Conservation (phyloP, 176 grass and related monocot species). For the Oryza officinalis region DNA sequence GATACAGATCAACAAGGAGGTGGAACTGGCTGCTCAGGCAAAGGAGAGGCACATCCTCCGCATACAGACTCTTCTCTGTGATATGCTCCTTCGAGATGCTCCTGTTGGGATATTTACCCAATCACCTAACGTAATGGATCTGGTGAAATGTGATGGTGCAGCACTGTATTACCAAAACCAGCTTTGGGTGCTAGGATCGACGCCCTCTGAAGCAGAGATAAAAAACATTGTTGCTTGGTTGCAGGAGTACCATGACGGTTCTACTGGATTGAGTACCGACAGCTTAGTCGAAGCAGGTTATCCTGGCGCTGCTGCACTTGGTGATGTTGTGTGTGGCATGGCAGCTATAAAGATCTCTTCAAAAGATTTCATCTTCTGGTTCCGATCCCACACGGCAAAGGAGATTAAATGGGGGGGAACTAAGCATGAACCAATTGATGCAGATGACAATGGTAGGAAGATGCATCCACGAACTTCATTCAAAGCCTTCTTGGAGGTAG, state of each 20-base stretch:
- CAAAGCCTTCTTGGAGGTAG: slow-evolving; percentile 94
- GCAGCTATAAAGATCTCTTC: slow-evolving; percentile 88
- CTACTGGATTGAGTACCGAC: slow-evolving; percentile 85
- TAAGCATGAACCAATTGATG: slow-evolving; percentile 65
- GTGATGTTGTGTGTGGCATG: slow-evolving; percentile 88
- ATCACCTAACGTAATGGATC: slow-evolving; percentile 91
- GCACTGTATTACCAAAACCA: slow-evolving; percentile 85
- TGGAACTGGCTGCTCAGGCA: slow-evolving; percentile 73
- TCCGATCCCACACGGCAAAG: slow-evolving; percentile 82
- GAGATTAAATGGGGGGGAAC: slow-evolving; percentile 97
- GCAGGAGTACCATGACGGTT: slow-evolving; percentile 78
- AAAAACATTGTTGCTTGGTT: slow-evolving; percentile 73
- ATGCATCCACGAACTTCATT: slow-evolving; percentile 97
- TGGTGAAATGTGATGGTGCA: slow-evolving; percentile 82
- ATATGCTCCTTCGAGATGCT: slow-evolving; percentile 89
- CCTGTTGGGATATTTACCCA: slow-evolving; percentile 90
- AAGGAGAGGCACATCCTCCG: slow-evolving; percentile 92
- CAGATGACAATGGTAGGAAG: slow-evolving; percentile 64
- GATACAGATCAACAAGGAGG: slow-evolving; percentile 90
- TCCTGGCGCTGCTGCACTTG: slow-evolving; percentile 63
- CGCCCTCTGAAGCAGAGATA: slow-evolving; percentile 70
- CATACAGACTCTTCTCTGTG: slow-evolving; percentile 86
- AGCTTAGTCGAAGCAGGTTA: slow-evolving; percentile 90
- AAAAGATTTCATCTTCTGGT: slow-evolving; percentile 95
- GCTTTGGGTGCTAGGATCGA: slow-evolving; percentile 61